Conservation (phyloP, 2,329 filamentous ascomycete species). For the Phialemoniopsis sp. region DNA sequence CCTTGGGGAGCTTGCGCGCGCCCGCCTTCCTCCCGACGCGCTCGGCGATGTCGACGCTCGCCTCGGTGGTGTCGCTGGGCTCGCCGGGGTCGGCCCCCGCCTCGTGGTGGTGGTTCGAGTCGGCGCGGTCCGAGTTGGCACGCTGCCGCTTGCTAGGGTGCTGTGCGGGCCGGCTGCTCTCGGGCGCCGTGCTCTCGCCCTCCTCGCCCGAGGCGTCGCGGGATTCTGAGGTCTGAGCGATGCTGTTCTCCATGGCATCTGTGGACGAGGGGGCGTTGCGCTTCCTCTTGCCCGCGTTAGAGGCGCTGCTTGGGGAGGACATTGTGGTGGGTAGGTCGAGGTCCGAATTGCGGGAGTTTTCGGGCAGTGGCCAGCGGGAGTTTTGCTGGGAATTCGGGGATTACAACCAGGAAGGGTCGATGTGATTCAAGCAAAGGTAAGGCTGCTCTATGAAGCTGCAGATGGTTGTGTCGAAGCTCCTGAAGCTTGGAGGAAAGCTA, state of each 20-base stretch:
- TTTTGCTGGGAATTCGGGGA: no score
- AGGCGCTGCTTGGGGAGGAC: constrained; percentile 55
- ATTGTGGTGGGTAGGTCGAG: constrained; percentile 29
- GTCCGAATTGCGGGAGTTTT: neutral
- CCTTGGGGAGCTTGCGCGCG: constrained; percentile 37
- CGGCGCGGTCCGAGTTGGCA: constrained; percentile 52
- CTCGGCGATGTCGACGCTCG: constrained; percentile 62
- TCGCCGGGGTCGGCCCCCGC: constrained; percentile 57
- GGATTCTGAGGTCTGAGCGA: constrained; percentile 66
- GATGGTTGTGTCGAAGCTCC: neutral
- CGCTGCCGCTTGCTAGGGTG: constrained; percentile 75
- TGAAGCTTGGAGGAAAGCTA: no score
- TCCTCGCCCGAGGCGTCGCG: constrained; percentile 82
- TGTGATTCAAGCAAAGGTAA: no score
- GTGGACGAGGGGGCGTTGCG: constrained; percentile 50
- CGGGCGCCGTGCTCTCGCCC: constrained; percentile 66
- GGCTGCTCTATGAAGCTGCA: neutral
- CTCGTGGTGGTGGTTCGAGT: constrained; percentile 38
- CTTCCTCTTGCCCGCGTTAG: constrained; percentile 72
- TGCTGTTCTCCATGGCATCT: constrained; percentile 29
- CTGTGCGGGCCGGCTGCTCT: constrained; percentile 42
- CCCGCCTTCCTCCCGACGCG: constrained; percentile 48
- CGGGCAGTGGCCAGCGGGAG: neutral
- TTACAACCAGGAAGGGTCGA: no score
- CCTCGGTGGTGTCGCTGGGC: constrained; percentile 66